Percentiles rank a stretch among this genome's conserved stretches.
phyloP scores from a whole-genome alignment of 306 rosid genomes.

The Cicer judaicum region DNA sequence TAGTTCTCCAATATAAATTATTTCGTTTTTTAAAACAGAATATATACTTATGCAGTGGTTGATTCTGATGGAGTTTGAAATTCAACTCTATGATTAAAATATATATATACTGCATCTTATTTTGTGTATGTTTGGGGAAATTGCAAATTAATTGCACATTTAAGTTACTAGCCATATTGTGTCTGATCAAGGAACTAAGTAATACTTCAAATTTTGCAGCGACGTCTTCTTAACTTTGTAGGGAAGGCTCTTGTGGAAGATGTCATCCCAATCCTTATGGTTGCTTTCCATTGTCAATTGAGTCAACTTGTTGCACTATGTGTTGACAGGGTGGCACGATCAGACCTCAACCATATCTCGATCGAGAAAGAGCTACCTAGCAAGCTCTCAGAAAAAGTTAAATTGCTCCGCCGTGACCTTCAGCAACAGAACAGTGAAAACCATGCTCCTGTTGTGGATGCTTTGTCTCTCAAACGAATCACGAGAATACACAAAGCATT shows the following conservation, averaged over 20 bases:
- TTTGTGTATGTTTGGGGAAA: conserved; percentile 26
- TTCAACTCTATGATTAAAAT: background rate
- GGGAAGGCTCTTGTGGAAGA: conserved; percentile 89
- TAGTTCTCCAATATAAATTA: background rate
- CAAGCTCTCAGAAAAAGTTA: conserved; percentile 61
- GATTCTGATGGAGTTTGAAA: conserved; percentile 1
- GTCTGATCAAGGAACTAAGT: conserved; percentile 40
- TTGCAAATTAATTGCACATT: conserved; percentile 22
- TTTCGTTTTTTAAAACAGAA: conserved; percentile 15
- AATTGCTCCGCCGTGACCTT: conserved; percentile 52
- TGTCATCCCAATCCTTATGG: conserved; percentile 74
- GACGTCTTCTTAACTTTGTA: conserved; percentile 77
- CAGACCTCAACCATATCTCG: conserved; percentile 72
- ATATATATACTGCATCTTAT: background rate
- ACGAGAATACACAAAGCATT: conserved; percentile 79
- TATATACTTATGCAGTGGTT: background rate
- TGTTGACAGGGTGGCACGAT: conserved; percentile 73
- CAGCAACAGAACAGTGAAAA: conserved; percentile 56
- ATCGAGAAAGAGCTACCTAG: conserved; percentile 80
- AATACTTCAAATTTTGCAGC: conserved; percentile 61
- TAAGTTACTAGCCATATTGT: conserved; percentile 30
- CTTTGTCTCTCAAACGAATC: conserved; percentile 62
- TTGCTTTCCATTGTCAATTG: conserved; percentile 75
- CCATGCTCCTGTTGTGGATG: conserved; percentile 46
- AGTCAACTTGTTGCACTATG: conserved; percentile 66